phyloP scores from a whole-genome alignment of 2,329 filamentous ascomycete species.

The Dryadomyces quercivorus region DNA sequence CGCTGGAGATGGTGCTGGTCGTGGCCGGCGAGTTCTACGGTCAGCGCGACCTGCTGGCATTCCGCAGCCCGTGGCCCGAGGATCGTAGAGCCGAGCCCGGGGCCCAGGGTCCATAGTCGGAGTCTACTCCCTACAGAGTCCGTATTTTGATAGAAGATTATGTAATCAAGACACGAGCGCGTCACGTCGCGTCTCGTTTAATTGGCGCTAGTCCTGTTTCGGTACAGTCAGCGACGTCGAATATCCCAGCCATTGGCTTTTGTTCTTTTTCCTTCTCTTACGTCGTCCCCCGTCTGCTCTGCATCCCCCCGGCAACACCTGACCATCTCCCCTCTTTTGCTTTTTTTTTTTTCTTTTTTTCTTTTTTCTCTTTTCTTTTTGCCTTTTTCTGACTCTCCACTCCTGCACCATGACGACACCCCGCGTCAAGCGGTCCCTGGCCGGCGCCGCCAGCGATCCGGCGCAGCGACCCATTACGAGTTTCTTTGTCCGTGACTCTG shows the following conservation, averaged over 20 bases:
- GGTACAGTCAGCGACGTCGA: neutral
- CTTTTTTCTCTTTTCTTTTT: neutral
- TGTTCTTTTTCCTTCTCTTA: neutral
- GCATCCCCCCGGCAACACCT: neutral
- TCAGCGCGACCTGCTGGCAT: slow-evolving; percentile 72
- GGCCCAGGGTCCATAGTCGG: too few species aligned
- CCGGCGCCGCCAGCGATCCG: slow-evolving; percentile 44
- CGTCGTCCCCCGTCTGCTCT: too few species aligned
- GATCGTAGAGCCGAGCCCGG: neutral
- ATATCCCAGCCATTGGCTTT: neutral
- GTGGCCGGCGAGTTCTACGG: slow-evolving; percentile 82
- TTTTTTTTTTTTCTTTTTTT: neutral
- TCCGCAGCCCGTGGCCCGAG: slow-evolving; percentile 44
- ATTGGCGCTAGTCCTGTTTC: neutral
- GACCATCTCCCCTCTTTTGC: neutral
- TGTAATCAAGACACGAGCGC: neutral
- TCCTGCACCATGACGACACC: slow-evolving; percentile 25
- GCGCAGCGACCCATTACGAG: slow-evolving; percentile 51
- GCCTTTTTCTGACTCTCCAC: neutral
- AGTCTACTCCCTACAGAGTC: too few species aligned
- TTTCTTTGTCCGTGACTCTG: slow-evolving; percentile 39
- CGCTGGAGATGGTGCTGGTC: slow-evolving; percentile 84
- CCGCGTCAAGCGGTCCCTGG: slow-evolving; percentile 49
- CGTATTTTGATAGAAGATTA: neutral
- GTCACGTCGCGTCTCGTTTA: slow-evolving; percentile 1